phyloP scores from a whole-genome alignment of 371 early-diverging fungal genomes.

The Synchytrium microbalum region DNA sequence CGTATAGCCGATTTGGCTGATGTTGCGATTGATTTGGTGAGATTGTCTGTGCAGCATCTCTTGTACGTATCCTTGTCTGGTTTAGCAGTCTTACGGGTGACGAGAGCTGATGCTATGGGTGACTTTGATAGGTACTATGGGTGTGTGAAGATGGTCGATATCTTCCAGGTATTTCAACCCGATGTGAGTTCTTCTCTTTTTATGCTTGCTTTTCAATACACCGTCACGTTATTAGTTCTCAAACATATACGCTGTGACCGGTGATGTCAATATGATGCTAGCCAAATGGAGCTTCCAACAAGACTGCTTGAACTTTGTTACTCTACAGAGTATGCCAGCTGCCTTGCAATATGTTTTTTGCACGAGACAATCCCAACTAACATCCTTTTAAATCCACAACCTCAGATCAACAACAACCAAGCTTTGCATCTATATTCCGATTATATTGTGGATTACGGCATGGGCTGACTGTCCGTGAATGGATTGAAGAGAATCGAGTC shows the following conservation, averaged over 20 bases:
- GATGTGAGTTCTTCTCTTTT: not conserved
- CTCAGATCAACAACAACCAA: slow-evolving; percentile 37
- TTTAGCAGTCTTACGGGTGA: not conserved
- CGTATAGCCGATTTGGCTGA: slow-evolving; percentile 66
- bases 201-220: slow-evolving; percentile 4
- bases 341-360: not conserved
- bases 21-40: slow-evolving; percentile 61
- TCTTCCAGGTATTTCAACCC: slow-evolving; percentile 66
- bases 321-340: slow-evolving; percentile 39
- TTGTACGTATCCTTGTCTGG: slow-evolving; percentile 39
- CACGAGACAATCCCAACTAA: slow-evolving; percentile 6
- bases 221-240: slow-evolving; percentile 45
- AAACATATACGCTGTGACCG: slow-evolving; percentile 68
- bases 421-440: slow-evolving; percentile 58
- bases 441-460: slow-evolving; percentile 66
- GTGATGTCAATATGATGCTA: slow-evolving; percentile 47
- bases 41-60: slow-evolving; percentile 72
- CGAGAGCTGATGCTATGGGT: slow-evolving; percentile 3
- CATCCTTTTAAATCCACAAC: slow-evolving; percentile 3
- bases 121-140: slow-evolving; percentile 61
- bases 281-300: slow-evolving; percentile 51
- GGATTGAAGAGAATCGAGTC: slow-evolving; percentile 66
- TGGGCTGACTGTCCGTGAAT: slow-evolving; percentile 62
- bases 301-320: slow-evolving; percentile 62
- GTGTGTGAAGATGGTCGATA: slow-evolving; percentile 70